Evolutionary conservation across 108 stramenopile species (phyloP), one percentile per base, ranked within the genome.

Genomic region (Discostella pseudostelligera): DNA sequence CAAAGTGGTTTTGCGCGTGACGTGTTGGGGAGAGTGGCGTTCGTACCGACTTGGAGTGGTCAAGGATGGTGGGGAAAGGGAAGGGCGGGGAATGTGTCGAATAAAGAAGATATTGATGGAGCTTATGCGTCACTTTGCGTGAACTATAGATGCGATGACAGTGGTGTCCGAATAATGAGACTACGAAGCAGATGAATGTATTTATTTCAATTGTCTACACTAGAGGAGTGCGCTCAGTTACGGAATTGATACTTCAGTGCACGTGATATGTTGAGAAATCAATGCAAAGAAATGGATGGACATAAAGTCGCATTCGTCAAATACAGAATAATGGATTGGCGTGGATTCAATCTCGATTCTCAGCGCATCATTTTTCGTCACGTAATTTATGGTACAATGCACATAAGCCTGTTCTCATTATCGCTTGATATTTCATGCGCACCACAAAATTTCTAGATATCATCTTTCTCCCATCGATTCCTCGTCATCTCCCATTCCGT

Each of bases 1-100:
- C 64, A 80, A 25, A 86, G 85, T 62, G 92, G 92, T 39, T 88
- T 81, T 62, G 78, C 88, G 3, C 63, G 86, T 56, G 88, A 93
- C 53, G 86, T 84, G 16, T 86, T 88, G 72, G 92, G 92, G 10
- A 75, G 92, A 35, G 53, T 93, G 37, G 47, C 73, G 16, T 79
- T 79, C 57, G 58, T 48, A 13, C 45, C 66, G 11, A 62, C 60
- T 39, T 74, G 71, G 78, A 59, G 72, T 57, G 78, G 78, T 19
- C 62, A 39, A 67, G 78, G 76, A 10, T 78, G 76, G 76, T 74
- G 76, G 76, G 74, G 74, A 8, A 42, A 39, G 14, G 61, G 53
- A 39, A 25, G 48, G 16, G 62, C n/a, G 29, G 20, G 13, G 25
- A 9, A 0, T 39, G 26, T 39, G 2, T 21, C 14, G 25, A 65